Evolutionary conservation across 169 alveolate genomes (phyloP).

Genomic region (Plasmodium billcollinsi): DNA sequence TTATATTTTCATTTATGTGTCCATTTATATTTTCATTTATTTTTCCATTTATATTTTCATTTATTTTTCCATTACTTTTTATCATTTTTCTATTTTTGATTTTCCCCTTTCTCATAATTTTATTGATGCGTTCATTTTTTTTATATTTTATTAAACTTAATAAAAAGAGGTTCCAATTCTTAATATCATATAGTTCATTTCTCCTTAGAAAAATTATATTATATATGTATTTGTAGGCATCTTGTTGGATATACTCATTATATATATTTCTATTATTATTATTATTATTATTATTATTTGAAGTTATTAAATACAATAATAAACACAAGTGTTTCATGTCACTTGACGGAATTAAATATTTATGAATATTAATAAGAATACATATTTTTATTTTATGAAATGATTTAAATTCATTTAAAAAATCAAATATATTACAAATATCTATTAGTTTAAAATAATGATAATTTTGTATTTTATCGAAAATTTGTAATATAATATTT

Average conservation of each 20-base stretch:
- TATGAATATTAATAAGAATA: constrained; percentile 33
- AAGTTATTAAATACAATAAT: constrained; percentile 41
- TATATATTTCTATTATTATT: not conserved
- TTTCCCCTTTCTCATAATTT: not conserved
- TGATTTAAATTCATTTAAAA: constrained; percentile 67
- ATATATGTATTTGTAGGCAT: constrained; percentile 47
- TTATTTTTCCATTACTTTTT: not conserved
- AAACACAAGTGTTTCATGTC: constrained; percentile 62
- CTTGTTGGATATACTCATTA: not conserved
- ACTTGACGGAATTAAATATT: constrained; percentile 52
- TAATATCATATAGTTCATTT: constrained; percentile 30
- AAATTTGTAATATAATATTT: constrained; percentile 43
- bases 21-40: not conserved
- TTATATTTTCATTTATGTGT: not conserved
- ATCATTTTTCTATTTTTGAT: not conserved
- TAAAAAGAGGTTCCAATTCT: constrained; percentile 57
- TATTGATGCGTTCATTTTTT: not conserved
- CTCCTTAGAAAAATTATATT: constrained; percentile 29
- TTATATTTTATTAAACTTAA: constrained; percentile 26
- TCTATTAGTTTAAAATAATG: constrained; percentile 33
- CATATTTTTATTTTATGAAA: constrained; percentile 27
- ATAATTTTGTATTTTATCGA: constrained; percentile 27
- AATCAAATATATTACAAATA: constrained; percentile 73
- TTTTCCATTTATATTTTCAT: not conserved
- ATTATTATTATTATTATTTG: not conserved